These are phyloP conservation scores for Talaromyces rugulosus DNA, from an alignment of 2,329 filamentous ascomycete species.

Conservation along the genomic window DNA sequence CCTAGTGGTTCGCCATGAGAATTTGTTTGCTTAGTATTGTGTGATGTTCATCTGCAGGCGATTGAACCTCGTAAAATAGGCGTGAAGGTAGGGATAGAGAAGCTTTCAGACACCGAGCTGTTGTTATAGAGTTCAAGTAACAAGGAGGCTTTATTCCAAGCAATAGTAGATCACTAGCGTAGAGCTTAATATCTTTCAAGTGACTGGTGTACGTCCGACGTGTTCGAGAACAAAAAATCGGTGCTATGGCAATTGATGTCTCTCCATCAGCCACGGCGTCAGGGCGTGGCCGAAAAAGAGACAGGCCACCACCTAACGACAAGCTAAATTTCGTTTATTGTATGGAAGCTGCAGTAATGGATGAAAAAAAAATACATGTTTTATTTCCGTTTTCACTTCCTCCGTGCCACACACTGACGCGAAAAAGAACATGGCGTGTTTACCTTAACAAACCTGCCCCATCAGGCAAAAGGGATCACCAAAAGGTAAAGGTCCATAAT, in stretches of 20 bases:
- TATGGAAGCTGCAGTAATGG: background rate
- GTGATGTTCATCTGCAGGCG: background rate
- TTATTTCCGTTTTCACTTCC: background rate
- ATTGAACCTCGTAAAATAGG: background rate
- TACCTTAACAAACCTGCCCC: background rate
- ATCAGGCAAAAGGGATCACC: background rate
- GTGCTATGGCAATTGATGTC: background rate
- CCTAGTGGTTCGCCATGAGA: background rate
- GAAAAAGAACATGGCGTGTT: background rate
- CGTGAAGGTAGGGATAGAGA: background rate
- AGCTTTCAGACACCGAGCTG: background rate
- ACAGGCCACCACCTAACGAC: background rate
- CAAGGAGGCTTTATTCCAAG: background rate
- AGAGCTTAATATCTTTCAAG: background rate
- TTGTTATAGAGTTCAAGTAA: background rate
- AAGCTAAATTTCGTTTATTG: background rate
- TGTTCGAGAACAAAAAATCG: background rate
- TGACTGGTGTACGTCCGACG: background rate
- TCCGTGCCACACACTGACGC: background rate
- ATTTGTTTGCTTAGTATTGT: background rate
- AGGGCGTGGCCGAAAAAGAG: background rate
- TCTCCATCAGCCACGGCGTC: background rate
- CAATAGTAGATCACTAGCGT: background rate
- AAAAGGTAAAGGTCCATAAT: background rate
- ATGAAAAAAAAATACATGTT: background rate